Percentiles rank a stretch among this genome's conserved stretches.
Conservation (phyloP, 2,329 filamentous ascomycete genomes). For the Coleophoma eucalyptorum region DNA sequence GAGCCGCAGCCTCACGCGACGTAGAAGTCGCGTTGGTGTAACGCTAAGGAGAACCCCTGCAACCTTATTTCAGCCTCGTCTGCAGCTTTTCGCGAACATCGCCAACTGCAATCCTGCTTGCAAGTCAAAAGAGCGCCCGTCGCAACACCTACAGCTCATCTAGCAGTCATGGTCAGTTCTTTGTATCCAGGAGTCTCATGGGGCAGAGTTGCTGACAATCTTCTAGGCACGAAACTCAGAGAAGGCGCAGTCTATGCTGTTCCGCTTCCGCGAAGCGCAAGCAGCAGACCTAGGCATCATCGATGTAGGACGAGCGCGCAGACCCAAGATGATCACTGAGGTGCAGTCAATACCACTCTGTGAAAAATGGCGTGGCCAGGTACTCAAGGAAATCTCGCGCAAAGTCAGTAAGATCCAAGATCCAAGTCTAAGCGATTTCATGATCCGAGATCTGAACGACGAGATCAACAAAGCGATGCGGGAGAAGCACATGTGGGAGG, state of each 20-base stretch:
- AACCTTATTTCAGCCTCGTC: constrained; percentile 3
- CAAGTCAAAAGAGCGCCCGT: not conserved
- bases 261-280: constrained; percentile 97
- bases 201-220: not conserved
- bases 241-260: constrained; percentile 99
- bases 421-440: constrained; percentile 84
- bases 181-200: not conserved
- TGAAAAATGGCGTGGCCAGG: constrained; percentile 98
- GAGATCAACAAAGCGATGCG: constrained; percentile 99
- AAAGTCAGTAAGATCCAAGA: constrained; percentile 98
- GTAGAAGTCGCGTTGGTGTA: constrained; percentile 1
- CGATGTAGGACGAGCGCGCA: constrained; percentile 83
- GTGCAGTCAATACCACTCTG: constrained; percentile 80
- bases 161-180: constrained; percentile 24
- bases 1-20: constrained; percentile 1
- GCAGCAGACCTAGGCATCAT: constrained; percentile 94
- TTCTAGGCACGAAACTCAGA: constrained; percentile 87
- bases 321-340: constrained; percentile 86
- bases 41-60: not conserved
- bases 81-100: not conserved
- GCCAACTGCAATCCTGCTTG: not conserved
- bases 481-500: constrained; percentile 99
- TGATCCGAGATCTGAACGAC: constrained; percentile 96
- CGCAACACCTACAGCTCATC: not conserved
- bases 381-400: constrained; percentile 93